Percentiles rank a stretch among this genome's conserved stretches.
Conservation (phyloP, 2,329 filamentous ascomycete genomes). For the Cladosporium sp. region DNA sequence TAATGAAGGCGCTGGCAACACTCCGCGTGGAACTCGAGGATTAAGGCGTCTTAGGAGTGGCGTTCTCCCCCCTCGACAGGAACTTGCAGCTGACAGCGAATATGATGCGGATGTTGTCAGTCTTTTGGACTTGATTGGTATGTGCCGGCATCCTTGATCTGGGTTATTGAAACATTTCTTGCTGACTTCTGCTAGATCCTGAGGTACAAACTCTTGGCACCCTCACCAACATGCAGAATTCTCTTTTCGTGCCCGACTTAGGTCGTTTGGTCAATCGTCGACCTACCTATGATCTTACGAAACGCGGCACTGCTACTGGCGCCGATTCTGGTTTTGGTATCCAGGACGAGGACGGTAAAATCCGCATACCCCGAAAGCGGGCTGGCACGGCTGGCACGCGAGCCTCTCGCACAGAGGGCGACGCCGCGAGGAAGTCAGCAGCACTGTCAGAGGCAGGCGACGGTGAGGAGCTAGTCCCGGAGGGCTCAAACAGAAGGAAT, state of each 20-base stretch:
- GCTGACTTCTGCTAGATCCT: slow-evolving; percentile 56
- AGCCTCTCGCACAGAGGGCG: not conserved
- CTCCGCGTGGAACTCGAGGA: slow-evolving; percentile 24
- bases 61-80: slow-evolving; percentile 4
- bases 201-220: slow-evolving; percentile 79
- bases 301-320: slow-evolving; percentile 34
- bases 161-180: not conserved
- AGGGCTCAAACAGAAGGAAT: slow-evolving; percentile 5
- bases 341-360: not conserved
- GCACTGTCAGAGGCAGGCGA: not conserved
- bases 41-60: slow-evolving; percentile 18
- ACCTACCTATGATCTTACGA: slow-evolving; percentile 71
- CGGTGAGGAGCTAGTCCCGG: not conserved
- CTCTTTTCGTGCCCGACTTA: slow-evolving; percentile 79
- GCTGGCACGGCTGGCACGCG: slow-evolving; percentile 1
- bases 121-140: slow-evolving; percentile 65
- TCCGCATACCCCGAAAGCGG: slow-evolving; percentile 1
- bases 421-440: not conserved
- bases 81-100: slow-evolving; percentile 33
- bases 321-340: slow-evolving; percentile 24
- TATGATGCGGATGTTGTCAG: slow-evolving; percentile 63
- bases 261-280: slow-evolving; percentile 70
- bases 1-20: slow-evolving; percentile 20
- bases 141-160: slow-evolving; percentile 24
- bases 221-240: slow-evolving; percentile 85